Percentiles rank a stretch among this genome's conserved stretches.
phyloP scores from a whole-genome alignment of 2,329 filamentous ascomycete species.

The Verticillium tricorpus region DNA sequence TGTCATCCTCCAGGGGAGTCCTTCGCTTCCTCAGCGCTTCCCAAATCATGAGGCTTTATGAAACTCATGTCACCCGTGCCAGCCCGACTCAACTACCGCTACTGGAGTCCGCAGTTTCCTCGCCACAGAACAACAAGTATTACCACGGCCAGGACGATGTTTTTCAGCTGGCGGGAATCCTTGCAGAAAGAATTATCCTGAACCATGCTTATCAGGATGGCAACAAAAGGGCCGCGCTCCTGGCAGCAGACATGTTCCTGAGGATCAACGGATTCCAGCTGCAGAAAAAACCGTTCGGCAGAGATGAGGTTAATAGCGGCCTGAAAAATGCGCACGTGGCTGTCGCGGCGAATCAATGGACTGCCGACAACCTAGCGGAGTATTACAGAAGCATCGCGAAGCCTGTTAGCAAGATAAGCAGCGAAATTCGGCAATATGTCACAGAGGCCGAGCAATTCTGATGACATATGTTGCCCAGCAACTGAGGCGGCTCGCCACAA shows the following conservation, averaged over 20 bases:
- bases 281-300: slow-evolving; percentile 2
- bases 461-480: not conserved
- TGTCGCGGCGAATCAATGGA: slow-evolving; percentile 14
- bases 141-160: slow-evolving; percentile 13
- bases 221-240: slow-evolving; percentile 15
- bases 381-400: slow-evolving; percentile 4
- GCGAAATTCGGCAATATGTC: not conserved
- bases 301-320: slow-evolving; percentile 1
- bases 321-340: slow-evolving; percentile 12
- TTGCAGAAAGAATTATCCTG: slow-evolving; percentile 9
- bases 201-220: slow-evolving; percentile 8
- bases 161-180: slow-evolving; percentile 15
- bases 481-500: not conserved
- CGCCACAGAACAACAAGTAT: slow-evolving; percentile 11
- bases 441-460: not conserved
- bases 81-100: too few relatives aligned
- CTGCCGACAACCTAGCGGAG: slow-evolving; percentile 11
- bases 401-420: slow-evolving; percentile 1
- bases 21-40: too few relatives aligned
- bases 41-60: too few relatives aligned
- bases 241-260: slow-evolving; percentile 15
- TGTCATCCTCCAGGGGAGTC: too few relatives aligned
- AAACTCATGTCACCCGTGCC: too few relatives aligned
- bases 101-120: slow-evolving; percentile 8
- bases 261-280: slow-evolving; percentile 16